Evolutionary conservation across 2,329 filamentous ascomycete genomes (phyloP), one percentile per base, ranked within the genome.

Genomic region (Leptographium procerum): DNA sequence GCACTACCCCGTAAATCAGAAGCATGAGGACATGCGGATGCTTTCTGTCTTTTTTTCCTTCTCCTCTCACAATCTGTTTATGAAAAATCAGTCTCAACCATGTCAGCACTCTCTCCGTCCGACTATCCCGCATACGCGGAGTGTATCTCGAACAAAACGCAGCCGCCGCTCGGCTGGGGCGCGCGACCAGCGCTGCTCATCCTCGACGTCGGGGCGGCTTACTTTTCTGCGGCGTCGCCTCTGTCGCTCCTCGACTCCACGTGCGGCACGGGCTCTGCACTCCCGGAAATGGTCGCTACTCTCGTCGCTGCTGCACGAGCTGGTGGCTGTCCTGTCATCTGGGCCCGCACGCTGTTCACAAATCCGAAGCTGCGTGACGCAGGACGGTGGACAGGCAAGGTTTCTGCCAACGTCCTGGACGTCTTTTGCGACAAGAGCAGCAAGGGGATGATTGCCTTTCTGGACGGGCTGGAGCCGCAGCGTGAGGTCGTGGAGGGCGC

Each of bases 141-240:
- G 14, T 11, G 22, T 11, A 40, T 54, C 34, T 28, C 36, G n/a
- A 29, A 34, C 33, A 29, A 34, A 8, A 10, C 9, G 36, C 22
- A 45, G 45, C 31, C 53, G 52, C 45, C 45, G n/a, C 56, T 77
- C 64, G 74, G 74, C 60, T 77, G 75, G 75, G 75, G 74, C 31
- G 57, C 55, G 29, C 68, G 66, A 14, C 73, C 74, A 3, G 75
- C 71, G n/a, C 67, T 77, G 6, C 64, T 78, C 48, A 64, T 77
- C 26, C 70, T 77, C 65, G 75, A 77, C 62, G 74, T 77, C 52
- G 77, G 73, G 65, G 72, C 70, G 52, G 74, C 73, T 11, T 77
- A 77, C 64, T 77, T 72, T 70, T 70, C 67, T 9, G 63, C 68
- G 29, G 69, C 68, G 6, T 76, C 73, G 52, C 73, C 73, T 4